Conservation (phyloP, 1,139 yeast species). For the Geotrichum restrictum region DNA sequence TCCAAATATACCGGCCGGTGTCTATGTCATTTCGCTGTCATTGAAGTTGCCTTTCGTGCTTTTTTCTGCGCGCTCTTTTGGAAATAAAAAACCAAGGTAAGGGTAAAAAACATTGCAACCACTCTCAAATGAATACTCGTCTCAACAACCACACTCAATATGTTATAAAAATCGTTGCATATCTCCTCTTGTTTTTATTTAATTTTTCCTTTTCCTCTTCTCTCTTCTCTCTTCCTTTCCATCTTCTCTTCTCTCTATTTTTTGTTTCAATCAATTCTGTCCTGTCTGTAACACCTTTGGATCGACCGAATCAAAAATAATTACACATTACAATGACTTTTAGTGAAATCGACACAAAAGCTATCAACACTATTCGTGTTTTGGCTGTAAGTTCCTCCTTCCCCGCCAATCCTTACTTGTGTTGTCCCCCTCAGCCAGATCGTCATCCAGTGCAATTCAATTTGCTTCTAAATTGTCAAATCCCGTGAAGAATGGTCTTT, state of each 20-base stretch:
- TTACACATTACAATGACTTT: constrained; percentile 18
- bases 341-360: constrained; percentile 60
- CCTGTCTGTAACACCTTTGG: background rate
- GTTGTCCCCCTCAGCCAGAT: background rate
- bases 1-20: no score
- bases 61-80: background rate
- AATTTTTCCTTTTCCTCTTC: background rate
- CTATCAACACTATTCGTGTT: constrained; percentile 85
- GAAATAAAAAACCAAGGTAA: background rate
- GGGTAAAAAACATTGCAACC: background rate
- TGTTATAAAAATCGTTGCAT: background rate
- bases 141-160: background rate
- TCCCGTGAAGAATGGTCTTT: no score
- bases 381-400: constrained; percentile 51
- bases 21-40: background rate
- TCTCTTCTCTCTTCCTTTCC: background rate
- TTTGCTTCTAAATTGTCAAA: no score
- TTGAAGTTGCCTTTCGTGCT: no score
- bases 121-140: no score
- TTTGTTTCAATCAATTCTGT: background rate
- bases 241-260: background rate
- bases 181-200: background rate
- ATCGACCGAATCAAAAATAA: background rate
- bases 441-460: no score
- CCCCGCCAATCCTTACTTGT: background rate